Base-by-base conservation (phyloP, 441 rosid genomes). In the Populus hybrid region DNA sequence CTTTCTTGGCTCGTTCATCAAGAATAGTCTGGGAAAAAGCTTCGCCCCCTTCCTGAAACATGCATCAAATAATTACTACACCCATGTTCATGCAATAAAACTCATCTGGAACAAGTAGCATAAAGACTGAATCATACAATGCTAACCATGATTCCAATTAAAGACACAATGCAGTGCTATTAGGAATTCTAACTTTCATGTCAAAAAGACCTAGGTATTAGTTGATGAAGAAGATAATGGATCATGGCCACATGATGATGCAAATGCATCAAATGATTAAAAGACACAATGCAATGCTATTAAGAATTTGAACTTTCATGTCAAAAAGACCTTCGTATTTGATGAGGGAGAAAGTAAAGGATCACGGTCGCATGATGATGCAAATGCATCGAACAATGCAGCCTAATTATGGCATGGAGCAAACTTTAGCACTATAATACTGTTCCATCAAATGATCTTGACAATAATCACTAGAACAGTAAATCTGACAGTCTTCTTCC, bases 1-100 rank as follows among this genome's bases (percentile, higher is more conserved):
- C 98, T 73, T 86, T 91, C 84, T 85, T 84, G 28, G 88, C 80
- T 35, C 95, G 91, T 65, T 91, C 93, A 82, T 94, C 98, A 71
- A 94, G 98, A 40, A 89, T 84, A 78, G 86, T 82, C 80, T 90
- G 83, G 78, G 96, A 88, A 81, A 96, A 90, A 71, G 71, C 94
- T 67, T 84, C 77, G 38, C 86, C 93, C 74, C 98, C 98, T 66
- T 89, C 90, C 97, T 93, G 88, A 82, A 70, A 69, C 24, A 63
- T 30, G 40, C 59, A 4, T 71, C 81, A 42, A 81, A 18, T 23
- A 38, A 74, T 28, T 21, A 61, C 30, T 34, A 21, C 30, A 67
- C 38, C 50, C 6, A 9, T 18, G 14, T 34, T 77, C 35, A 34
- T n/a, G 71, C 7, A 24, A 75, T 65, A 30, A 70, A 71, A 80